Conservation (phyloP, 495 filamentous ascomycete species). For the Penicillium taxi region DNA sequence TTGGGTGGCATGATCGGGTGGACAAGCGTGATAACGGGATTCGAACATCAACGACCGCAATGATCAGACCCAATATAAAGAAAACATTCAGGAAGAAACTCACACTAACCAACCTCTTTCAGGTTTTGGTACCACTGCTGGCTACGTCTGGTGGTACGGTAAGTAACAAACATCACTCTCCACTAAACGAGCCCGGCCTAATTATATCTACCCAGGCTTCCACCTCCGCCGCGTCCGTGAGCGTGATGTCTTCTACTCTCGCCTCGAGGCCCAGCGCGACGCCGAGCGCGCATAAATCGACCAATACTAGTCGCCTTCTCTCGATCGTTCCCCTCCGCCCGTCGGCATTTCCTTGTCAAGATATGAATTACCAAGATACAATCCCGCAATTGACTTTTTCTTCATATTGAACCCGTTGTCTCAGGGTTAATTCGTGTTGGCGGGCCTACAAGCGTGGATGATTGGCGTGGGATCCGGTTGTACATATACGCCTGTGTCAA, state of each 20-base stretch:
- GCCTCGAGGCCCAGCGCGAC: conserved; percentile 63
- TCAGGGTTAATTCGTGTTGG: background rate
- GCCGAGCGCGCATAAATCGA: conserved; percentile 28
- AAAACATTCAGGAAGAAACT: too few relatives aligned
- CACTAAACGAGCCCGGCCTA: background rate
- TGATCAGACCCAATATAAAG: too few relatives aligned
- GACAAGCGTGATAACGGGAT: too few relatives aligned
- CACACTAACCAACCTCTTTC: conserved; percentile 6
- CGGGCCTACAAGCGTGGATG: conserved; percentile 5
- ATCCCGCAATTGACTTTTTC: conserved; percentile 5
- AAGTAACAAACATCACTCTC: conserved; percentile 30
- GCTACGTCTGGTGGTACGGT: conserved; percentile 79
- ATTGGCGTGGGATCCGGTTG: conserved; percentile 17
- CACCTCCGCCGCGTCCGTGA: conserved; percentile 69
- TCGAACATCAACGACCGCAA: too few relatives aligned
- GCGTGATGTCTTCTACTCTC: conserved; percentile 69
- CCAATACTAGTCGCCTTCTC: conserved; percentile 9
- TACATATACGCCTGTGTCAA: conserved; percentile 25
- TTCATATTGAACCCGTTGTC: conserved; percentile 5
- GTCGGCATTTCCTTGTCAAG: conserved; percentile 12
- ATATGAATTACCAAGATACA: conserved; percentile 2
- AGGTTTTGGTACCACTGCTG: conserved; percentile 64
- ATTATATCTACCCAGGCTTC: conserved; percentile 46
- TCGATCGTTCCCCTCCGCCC: conserved; percentile 12
- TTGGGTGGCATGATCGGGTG: conserved; percentile 21